A percentile compares a stretch with the other conserved stretches of the same genome.
Evolutionary conservation across 257 asterid genomes (phyloP).

Genomic region (Solanum neorickii): DNA sequence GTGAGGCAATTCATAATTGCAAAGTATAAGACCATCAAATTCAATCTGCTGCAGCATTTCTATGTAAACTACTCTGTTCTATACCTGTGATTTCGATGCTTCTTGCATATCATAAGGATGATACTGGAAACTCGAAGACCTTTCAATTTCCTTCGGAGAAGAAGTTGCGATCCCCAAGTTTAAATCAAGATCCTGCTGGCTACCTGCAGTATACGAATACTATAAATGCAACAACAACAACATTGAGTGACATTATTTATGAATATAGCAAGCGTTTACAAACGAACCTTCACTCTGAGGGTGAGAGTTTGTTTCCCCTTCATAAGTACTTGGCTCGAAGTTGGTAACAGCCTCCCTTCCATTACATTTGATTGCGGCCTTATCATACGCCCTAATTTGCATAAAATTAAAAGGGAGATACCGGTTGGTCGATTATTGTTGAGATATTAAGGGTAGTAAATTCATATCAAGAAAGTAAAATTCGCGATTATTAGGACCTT

Average conservation of each 20-base stretch:
- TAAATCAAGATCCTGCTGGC: slow-evolving; percentile 44
- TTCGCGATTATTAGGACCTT: slow-evolving; percentile 33
- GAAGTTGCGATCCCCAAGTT: slow-evolving; percentile 58
- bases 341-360: slow-evolving; percentile 75
- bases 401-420: slow-evolving; percentile 17
- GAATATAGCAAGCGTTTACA: not conserved
- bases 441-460: slow-evolving; percentile 11
- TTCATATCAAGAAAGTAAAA: slow-evolving; percentile 12
- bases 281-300: slow-evolving; percentile 24
- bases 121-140: slow-evolving; percentile 19
- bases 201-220: slow-evolving; percentile 16
- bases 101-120: slow-evolving; percentile 34
- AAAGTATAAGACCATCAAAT: not conserved
- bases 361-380: slow-evolving; percentile 61
- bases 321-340: slow-evolving; percentile 50
- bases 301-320: slow-evolving; percentile 11
- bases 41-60: not conserved
- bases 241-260: not conserved
- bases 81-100: slow-evolving; percentile 28
- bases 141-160: slow-evolving; percentile 28
- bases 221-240: not conserved
- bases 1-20: not conserved
- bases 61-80: not conserved
- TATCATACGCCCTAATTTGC: slow-evolving; percentile 61
- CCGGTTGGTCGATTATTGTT: slow-evolving; percentile 18